Evolutionary conservation across 352 stramenopile genomes (phyloP).

Genomic region (Discostella stelligera): DNA sequence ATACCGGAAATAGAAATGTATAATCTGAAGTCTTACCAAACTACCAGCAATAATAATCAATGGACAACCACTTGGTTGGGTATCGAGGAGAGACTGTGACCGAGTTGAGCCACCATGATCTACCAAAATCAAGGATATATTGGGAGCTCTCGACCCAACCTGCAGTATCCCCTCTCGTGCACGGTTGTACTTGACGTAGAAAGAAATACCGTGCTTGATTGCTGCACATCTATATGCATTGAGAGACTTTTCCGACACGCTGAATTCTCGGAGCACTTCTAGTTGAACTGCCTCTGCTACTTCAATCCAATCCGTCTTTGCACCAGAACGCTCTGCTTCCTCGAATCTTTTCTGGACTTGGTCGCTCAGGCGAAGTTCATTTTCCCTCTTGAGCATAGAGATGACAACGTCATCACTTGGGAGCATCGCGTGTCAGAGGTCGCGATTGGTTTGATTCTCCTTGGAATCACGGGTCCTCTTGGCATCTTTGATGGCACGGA

Average conservation of each 20-base stretch:
- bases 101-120: slow-evolving; percentile 9
- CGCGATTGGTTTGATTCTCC: background rate
- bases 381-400: slow-evolving; percentile 20
- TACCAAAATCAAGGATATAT: slow-evolving; percentile 9
- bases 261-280: slow-evolving; percentile 16
- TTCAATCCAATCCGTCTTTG: slow-evolving; percentile 15
- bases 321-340: slow-evolving; percentile 12
- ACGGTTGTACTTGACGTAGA: slow-evolving; percentile 35
- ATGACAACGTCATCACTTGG: slow-evolving; percentile 20
- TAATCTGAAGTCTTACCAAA: slow-evolving; percentile 1
- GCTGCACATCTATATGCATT: slow-evolving; percentile 17
- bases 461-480: background rate
- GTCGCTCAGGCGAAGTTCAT: slow-evolving; percentile 17
- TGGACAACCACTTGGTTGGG: background rate
- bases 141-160: slow-evolving; percentile 12
- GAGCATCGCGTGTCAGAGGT: background rate
- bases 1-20: background rate
- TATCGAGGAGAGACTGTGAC: slow-evolving; percentile 4
- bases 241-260: slow-evolving; percentile 13
- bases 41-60: slow-evolving; percentile 22
- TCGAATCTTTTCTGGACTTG: slow-evolving; percentile 14
- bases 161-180: background rate
- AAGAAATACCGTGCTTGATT: slow-evolving; percentile 23
- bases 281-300: slow-evolving; percentile 10
- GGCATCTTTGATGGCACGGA: background rate